Percentiles rank a stretch among this genome's conserved stretches.
These are phyloP conservation scores for Datisca glomerata DNA, from an alignment of 306 rosid species.

Conservation along the genomic window DNA sequence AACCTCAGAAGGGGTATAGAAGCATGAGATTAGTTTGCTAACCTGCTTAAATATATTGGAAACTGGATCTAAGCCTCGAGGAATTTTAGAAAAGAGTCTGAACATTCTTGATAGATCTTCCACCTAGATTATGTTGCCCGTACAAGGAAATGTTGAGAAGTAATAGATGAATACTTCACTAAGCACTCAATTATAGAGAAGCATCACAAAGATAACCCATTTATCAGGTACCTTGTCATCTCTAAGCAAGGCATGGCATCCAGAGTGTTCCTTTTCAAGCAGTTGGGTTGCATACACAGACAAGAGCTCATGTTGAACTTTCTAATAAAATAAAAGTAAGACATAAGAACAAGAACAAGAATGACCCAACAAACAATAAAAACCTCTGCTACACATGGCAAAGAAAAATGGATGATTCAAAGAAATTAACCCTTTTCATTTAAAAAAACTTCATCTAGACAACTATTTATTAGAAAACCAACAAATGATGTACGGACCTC, in stretches of 20 bases:
- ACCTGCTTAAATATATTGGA: constrained; percentile 88
- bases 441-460: not conserved
- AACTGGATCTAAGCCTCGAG: constrained; percentile 82
- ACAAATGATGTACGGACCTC: constrained; percentile 22
- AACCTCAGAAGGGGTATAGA: too few species aligned
- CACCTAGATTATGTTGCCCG: constrained; percentile 29
- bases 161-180: too few species aligned
- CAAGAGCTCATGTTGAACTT: constrained; percentile 41
- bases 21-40: constrained; percentile 15
- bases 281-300: constrained; percentile 39
- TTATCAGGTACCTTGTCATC: constrained; percentile 52
- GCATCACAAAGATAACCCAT: too few species aligned
- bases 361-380: not conserved
- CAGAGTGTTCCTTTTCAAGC: constrained; percentile 50
- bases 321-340: constrained; percentile 17
- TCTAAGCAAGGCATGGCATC: constrained; percentile 45
- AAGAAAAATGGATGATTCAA: too few species aligned
- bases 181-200: too few species aligned
- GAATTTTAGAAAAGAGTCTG: constrained; percentile 94
- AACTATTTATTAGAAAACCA: not conserved
- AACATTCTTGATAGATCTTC: constrained; percentile 94
- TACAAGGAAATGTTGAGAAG: constrained; percentile 6
- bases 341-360: not conserved
- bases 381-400: not conserved
- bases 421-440: too few species aligned